These are phyloP conservation scores for Chaetomium olivaceum DNA, from an alignment of 2,329 filamentous ascomycete species.

Conservation along the genomic window DNA sequence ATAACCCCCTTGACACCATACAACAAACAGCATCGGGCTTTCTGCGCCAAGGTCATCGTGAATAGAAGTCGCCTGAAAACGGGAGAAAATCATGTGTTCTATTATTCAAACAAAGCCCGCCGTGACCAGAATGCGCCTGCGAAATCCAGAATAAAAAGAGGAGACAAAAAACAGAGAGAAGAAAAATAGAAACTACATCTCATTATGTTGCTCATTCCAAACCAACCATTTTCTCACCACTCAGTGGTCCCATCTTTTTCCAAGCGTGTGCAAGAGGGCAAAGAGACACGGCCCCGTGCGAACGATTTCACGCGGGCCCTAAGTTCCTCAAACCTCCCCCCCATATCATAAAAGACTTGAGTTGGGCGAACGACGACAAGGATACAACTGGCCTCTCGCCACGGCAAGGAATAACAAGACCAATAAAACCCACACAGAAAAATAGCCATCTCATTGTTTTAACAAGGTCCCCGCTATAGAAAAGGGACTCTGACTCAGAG, in stretches of 20 bases:
- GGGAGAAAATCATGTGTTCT: background rate
- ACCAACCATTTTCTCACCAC: background rate
- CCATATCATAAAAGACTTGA: background rate
- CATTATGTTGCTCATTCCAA: background rate
- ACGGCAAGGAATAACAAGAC: background rate
- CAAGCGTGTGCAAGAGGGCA: background rate
- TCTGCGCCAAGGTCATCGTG: background rate
- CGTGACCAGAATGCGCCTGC: background rate
- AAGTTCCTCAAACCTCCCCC: background rate
- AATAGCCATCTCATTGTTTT: slow-evolving; percentile 21
- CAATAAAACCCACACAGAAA: slow-evolving; percentile 3
- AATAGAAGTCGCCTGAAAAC: background rate
- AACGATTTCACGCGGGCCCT: background rate
- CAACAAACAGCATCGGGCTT: no score
- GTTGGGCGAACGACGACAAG: background rate
- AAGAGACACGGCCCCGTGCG: background rate
- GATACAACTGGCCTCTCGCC: background rate
- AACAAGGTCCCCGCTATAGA: slow-evolving; percentile 14
- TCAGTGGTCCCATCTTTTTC: background rate
- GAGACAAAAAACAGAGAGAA: background rate
- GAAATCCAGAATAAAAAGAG: background rate
- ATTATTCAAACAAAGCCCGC: background rate
- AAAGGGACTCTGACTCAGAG: slow-evolving; percentile 1
- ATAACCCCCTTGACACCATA: no score
- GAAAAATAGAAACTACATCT: background rate